These are phyloP conservation scores for Paraphaeosphaeria sporulosa DNA, from an alignment of 2,329 filamentous ascomycete species.

Conservation along the genomic window DNA sequence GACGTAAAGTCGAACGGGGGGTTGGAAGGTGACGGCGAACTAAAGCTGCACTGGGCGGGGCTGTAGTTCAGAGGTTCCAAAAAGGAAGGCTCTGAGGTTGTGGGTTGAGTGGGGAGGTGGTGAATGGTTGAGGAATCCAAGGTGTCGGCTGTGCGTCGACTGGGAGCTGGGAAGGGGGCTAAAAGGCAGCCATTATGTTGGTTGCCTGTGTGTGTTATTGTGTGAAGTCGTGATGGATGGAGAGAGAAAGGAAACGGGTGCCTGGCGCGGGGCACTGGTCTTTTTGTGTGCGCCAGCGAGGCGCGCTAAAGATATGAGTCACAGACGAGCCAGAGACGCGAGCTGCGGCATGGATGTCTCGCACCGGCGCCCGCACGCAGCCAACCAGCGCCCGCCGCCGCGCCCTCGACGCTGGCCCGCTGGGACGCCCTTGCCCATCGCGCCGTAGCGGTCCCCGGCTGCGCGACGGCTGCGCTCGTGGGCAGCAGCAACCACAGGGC, in stretches of 20 bases:
- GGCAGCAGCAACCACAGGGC: too few species aligned
- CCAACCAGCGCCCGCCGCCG: not conserved
- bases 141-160: constrained; percentile 40
- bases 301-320: constrained; percentile 10
- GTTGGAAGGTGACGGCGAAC: constrained; percentile 65
- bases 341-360: not conserved
- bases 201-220: constrained; percentile 39
- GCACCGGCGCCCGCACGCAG: not conserved
- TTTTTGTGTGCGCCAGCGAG: constrained; percentile 21
- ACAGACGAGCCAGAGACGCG: not conserved
- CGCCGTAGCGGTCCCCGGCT: too few species aligned
- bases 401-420: not conserved
- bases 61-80: constrained; percentile 69
- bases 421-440: not conserved
- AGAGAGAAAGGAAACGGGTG: constrained; percentile 36
- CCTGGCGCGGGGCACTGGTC: constrained; percentile 33
- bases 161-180: constrained; percentile 33
- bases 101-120: constrained; percentile 35
- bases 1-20: constrained; percentile 72
- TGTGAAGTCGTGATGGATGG: constrained; percentile 23
- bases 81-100: constrained; percentile 50
- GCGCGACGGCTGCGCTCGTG: too few species aligned
- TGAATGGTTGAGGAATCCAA: constrained; percentile 38
- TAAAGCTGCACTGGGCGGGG: constrained; percentile 67
- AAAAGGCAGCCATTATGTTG: constrained; percentile 50